Evolutionary conservation across 139 green algal species (phyloP).

Genomic region (Asterochloris erici): DNA sequence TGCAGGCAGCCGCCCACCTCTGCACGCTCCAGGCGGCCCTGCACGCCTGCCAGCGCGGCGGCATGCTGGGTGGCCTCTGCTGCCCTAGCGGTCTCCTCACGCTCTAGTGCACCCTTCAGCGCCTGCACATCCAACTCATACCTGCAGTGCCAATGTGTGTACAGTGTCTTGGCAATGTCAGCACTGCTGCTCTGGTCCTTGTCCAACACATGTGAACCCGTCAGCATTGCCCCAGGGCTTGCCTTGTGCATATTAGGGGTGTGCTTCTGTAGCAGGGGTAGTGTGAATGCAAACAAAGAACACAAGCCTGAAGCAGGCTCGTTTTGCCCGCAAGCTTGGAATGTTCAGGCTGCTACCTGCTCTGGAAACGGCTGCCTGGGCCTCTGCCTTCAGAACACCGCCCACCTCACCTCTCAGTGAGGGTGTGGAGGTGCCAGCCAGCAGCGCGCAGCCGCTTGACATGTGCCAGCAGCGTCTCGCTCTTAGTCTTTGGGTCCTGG

Average conservation of each 20-base stretch:
- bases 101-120: slow-evolving; percentile 7
- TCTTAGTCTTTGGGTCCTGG: slow-evolving; percentile 28
- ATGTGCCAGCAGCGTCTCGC: slow-evolving; percentile 35
- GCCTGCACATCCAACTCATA: slow-evolving; percentile 12
- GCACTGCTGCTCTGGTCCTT: too few relatives aligned
- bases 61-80: slow-evolving; percentile 21
- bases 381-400: too few relatives aligned
- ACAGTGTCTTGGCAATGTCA: too few relatives aligned
- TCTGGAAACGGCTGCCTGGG: too few relatives aligned
- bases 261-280: too few relatives aligned
- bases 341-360: too few relatives aligned
- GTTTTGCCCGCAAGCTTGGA: too few relatives aligned
- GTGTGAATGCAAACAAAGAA: too few relatives aligned
- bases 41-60: not conserved
- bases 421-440: slow-evolving; percentile 38
- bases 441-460: slow-evolving; percentile 39
- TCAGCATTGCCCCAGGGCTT: too few relatives aligned
- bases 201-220: too few relatives aligned
- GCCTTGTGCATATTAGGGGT: too few relatives aligned
- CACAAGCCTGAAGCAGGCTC: too few relatives aligned
- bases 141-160: not conserved
- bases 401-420: slow-evolving; percentile 7
- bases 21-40: not conserved
- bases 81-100: slow-evolving; percentile 17
- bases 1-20: not conserved